Base-by-base conservation (phyloP, 495 filamentous ascomycete genomes). In the Hypoxylon trugodes region DNA sequence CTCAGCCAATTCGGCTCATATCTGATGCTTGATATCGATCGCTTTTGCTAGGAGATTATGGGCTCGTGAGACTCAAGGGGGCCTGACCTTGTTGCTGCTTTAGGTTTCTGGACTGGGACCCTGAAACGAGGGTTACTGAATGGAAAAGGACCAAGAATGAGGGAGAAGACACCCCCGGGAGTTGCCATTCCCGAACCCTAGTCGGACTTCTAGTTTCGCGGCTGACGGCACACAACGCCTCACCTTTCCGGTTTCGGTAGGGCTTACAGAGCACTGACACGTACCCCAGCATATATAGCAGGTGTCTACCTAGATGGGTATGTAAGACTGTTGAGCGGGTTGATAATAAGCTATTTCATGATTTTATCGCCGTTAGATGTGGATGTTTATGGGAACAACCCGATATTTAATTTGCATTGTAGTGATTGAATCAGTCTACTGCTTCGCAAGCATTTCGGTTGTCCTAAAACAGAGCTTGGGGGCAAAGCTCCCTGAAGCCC, bases 101-200 rank as follows among this genome's bases (percentile, higher is more conserved):
- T 59, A 40, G 46, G 64, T 63, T 62, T 67, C 64, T 33, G 45
- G 59, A 53, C n/a, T 54, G 65, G 55, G 45, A 49, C 43, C 42
- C 51, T 68, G 65, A 68, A 68, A 68, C 65, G 65, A 59, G 54
- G 48, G 58, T 15, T 26, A 40, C 22, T 59, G 42, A 51, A 41
- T 56, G 46, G 24, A 67, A 58, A 62, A 48, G 37, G 36, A 51
- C 32, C n/a, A n/a, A n/a, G n/a, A n/a, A n/a, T n/a, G n/a, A n/a
- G n/a, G n/a, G n/a, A n/a, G n/a, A n/a, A n/a, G n/a, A n/a, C n/a
- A n/a, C n/a, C n/a, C 53, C 55, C 65, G 65, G 65, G 54, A 68
- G 24, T 28, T 68, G 53, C 59, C 65, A 59, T 54, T 33, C 51
- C 59, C 65, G 59, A 24, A 35, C 45, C 56, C 63, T 61, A 26